Base-by-base conservation (phyloP, 306 rosid species). In the Oxytropis ochrocephala region DNA sequence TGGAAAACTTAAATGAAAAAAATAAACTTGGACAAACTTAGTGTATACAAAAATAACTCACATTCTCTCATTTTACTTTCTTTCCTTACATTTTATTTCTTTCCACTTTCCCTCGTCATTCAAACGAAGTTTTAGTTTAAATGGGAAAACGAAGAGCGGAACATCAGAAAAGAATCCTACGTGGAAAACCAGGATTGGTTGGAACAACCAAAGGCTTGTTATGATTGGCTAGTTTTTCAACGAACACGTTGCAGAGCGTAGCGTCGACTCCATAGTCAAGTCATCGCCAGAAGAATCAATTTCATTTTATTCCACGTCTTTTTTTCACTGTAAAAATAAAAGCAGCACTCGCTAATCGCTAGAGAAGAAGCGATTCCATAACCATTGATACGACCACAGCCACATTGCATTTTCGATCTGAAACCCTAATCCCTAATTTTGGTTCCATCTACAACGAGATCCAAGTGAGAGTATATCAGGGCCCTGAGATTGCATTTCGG, bases 191-290 rank as follows among this genome's bases (percentile, higher is more conserved):
- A 11, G 0, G 17, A 89, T 89, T 87, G 92, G 96, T 0, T 0
- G 8, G 49, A 70, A 80, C 78, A 68, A 5, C 55, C 8, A 24
- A 0, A 63, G 27, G 66, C 32, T 62, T 32, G 11, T 55, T 7
- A 33, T 85, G 84, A 92, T 92, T 92, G 97, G 97, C 39, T 67
- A 55, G 13, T 64, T 46, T 69, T 0, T 68, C 29, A 55, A 61
- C 19, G 73, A 92, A 81, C 96, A 87, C 97, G 97, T 92, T 68
- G 86, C 80, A 38, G 14, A 65, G 63, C 66, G 77, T 33, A 58
- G 64, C 11, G 65, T 71, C 73, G 48, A 36, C 79, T 72, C 46
- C 65, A 29, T 52, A 33, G 72, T 75, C 81, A 75, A 36, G 77
- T 59, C 39, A 35, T 59, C 13, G 61, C 67, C 66, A 63, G 43